Base-by-base conservation (phyloP, 73 alveolate species). In the Tetrahymena borealis region DNA sequence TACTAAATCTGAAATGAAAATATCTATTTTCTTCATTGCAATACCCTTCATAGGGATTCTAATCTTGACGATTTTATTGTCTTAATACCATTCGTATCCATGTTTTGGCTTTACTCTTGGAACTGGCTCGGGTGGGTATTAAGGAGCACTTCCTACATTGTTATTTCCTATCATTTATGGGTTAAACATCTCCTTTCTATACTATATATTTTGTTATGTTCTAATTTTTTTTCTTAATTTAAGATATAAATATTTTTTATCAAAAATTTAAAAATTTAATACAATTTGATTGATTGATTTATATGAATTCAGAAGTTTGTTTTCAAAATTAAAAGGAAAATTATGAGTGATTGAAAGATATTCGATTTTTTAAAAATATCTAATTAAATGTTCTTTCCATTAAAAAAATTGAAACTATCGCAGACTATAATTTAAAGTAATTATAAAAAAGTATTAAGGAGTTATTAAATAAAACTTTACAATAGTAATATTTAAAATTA, bases 61-160 rank as follows among this genome's bases (percentile, higher is more conserved):
- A 38, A 92, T 42, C 37, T 78, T 92, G 18, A 92, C 90, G 33
- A 78, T 78, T 36, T 92, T 92, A 38, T 92, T 91, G 78, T 92
- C 95, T 40, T 92, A 78, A 37, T 78, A 92, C 95, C 95, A 92
- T 78, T 92, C 95, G 37, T 92, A 92, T 18, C 85, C 85, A 60
- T 60, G 85, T 6, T 60, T 60, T 0, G 85, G 85, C 15, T 60
- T 60, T 7, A 60, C 37, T 20, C 85, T 60, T 60, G 85, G 85
- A 60, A 60, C 85, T 60, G 85, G 85, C 85, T 60, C 85, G 9
- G 85, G 85, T 60, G 85, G 85, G 28, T 24, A 60, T 60, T 60
- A 35, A 60, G 85, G 85, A 1, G 28, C 85, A 24, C 85, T 35
- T 18, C 37, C 85, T 60, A 35, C 20, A 60, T 60, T 60, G 38